phyloP scores from a whole-genome alignment of 257 asterid genomes.

The Rubia yunnanensis region DNA sequence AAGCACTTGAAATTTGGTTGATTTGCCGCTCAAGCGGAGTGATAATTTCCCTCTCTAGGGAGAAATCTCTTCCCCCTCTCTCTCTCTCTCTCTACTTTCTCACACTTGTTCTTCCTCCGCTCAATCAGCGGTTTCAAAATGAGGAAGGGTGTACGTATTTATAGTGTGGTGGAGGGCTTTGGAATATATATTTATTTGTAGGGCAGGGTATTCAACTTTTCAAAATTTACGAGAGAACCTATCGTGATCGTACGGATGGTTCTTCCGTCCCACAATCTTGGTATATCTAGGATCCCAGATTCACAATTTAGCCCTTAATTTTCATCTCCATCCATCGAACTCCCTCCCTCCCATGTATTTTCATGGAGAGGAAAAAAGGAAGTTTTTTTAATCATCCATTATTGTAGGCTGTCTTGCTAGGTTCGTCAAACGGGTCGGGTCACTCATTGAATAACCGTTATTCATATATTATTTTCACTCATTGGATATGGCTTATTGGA shows the following conservation, averaged over 20 bases:
- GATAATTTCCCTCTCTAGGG: background rate
- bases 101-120: constrained; percentile 26
- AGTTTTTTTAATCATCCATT: too few relatives aligned
- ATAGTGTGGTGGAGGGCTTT: constrained; percentile 28
- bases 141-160: constrained; percentile 31
- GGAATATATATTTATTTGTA: constrained; percentile 2
- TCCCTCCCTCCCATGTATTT: too few relatives aligned
- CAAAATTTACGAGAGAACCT: constrained; percentile 29
- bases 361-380: too few relatives aligned
- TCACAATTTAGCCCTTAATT: too few relatives aligned
- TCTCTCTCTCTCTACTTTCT: constrained; percentile 36
- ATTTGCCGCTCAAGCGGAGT: constrained; percentile 15
- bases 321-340: too few relatives aligned
- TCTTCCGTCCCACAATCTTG: background rate
- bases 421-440: too few relatives aligned
- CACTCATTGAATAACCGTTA: too few relatives aligned
- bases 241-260: background rate
- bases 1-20: background rate
- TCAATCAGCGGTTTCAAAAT: constrained; percentile 40
- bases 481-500: too few relatives aligned
- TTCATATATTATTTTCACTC: too few relatives aligned
- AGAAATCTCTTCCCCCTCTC: constrained; percentile 6
- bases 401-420: too few relatives aligned
- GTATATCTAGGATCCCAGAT: background rate
- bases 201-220: constrained; percentile 13